Conservation (phyloP, 2,329 filamentous ascomycete species). For the Sporothrix phasma region DNA sequence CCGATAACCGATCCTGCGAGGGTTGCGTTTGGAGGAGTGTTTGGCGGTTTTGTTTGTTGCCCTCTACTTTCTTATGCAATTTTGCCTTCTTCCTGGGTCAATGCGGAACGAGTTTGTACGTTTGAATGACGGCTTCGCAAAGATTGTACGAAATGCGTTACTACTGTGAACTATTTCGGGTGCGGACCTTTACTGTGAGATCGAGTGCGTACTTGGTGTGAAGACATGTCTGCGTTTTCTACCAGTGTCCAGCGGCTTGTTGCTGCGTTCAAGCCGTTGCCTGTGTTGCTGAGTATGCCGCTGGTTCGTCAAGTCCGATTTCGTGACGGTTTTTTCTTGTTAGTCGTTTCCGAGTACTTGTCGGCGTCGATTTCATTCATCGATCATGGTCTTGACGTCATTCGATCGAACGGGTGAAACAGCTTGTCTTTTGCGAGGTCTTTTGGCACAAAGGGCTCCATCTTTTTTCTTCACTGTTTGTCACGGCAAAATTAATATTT, state of each 20-base stretch:
- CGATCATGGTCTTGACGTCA: not conserved
- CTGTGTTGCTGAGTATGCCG: not conserved
- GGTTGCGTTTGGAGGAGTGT: not conserved
- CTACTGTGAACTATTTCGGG: too few relatives aligned
- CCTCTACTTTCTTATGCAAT: not conserved
- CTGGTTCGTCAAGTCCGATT: too few relatives aligned
- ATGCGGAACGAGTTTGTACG: not conserved
- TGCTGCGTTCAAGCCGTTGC: not conserved
- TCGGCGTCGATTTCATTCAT: not conserved
- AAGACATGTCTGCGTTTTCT: too few relatives aligned
- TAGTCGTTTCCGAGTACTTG: too few relatives aligned
- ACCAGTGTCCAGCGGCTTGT: too few relatives aligned
- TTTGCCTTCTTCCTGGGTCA: not conserved
- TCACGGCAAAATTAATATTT: too few relatives aligned
- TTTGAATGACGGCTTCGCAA: not conserved
- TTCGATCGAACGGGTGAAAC: not conserved
- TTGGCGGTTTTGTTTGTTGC: not conserved
- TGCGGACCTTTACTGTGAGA: too few relatives aligned
- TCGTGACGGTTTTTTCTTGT: not conserved
- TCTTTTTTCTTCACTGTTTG: too few relatives aligned
- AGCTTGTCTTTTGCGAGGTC: not conserved
- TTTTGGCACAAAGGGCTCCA: not conserved
- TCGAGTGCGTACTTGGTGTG: too few relatives aligned
- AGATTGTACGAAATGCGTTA: slow-evolving; percentile 10
- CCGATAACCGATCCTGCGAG: too few relatives aligned